Percentiles rank a stretch among this genome's conserved stretches.
These are phyloP conservation scores for Oryza glumipatula DNA, from an alignment of 176 grass and related monocot genomes.

Conservation along the genomic window DNA sequence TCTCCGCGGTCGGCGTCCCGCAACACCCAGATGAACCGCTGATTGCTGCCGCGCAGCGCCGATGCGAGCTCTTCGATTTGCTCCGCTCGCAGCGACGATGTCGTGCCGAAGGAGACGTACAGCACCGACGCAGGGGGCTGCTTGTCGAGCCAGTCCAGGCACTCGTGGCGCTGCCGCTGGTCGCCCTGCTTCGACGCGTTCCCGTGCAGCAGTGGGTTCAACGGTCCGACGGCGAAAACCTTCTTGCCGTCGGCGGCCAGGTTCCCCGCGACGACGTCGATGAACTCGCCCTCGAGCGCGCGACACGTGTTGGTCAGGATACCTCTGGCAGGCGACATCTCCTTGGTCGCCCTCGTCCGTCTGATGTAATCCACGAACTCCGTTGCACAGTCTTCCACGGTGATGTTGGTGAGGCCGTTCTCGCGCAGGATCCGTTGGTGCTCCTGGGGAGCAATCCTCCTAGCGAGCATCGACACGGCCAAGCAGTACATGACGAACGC, in stretches of 20 bases:
- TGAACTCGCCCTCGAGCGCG: slow-evolving; percentile 43
- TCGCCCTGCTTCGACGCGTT: neutral
- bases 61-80: slow-evolving; percentile 59
- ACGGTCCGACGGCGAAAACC: slow-evolving; percentile 61
- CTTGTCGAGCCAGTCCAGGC: slow-evolving; percentile 64
- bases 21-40: slow-evolving; percentile 72
- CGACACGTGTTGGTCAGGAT: slow-evolving; percentile 47
- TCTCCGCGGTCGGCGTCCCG: slow-evolving; percentile 54
- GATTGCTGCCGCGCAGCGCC: slow-evolving; percentile 45
- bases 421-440: slow-evolving; percentile 15
- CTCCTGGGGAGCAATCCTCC: slow-evolving; percentile 1
- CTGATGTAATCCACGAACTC: slow-evolving; percentile 23
- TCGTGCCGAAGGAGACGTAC: slow-evolving; percentile 73
- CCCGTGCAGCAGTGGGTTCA: slow-evolving; percentile 44
- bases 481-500: slow-evolving; percentile 38
- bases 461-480: neutral
- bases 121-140: slow-evolving; percentile 58
- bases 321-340: neutral
- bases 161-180: slow-evolving; percentile 23
- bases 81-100: slow-evolving; percentile 39
- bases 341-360: neutral
- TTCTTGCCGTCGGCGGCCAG: slow-evolving; percentile 42
- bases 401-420: neutral
- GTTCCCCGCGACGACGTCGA: slow-evolving; percentile 41
- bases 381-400: neutral